These are phyloP conservation scores for Cryptosporidium baileyi DNA, from an alignment of 169 alveolate species.

Conservation along the genomic window DNA sequence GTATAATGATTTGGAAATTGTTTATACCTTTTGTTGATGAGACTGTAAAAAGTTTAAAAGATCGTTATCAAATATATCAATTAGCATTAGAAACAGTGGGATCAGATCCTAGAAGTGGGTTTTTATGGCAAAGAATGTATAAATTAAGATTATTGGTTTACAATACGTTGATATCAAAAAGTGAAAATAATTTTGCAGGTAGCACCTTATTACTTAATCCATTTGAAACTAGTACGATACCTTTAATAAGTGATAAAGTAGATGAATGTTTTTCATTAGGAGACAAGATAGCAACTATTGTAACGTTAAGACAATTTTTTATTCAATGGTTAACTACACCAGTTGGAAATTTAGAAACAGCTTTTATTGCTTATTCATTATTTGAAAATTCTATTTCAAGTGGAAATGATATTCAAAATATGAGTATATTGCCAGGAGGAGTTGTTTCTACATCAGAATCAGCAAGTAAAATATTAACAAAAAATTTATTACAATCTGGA, in stretches of 20 bases:
- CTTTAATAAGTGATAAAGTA: constrained; percentile 2
- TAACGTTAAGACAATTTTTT: constrained; percentile 46
- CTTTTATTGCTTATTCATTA: constrained; percentile 61
- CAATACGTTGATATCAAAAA: constrained; percentile 45
- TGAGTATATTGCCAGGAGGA: background rate
- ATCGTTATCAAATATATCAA: constrained; percentile 39
- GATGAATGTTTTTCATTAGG: constrained; percentile 52
- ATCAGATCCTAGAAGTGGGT: constrained; percentile 64
- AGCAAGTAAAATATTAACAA: constrained; percentile 40
- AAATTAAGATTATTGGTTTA: constrained; percentile 43
- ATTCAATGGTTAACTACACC: constrained; percentile 66
- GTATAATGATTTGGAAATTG: constrained; percentile 61
- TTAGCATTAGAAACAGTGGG: constrained; percentile 53
- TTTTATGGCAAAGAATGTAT: constrained; percentile 64
- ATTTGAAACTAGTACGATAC: constrained; percentile 64
- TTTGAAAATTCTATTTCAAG: constrained; percentile 54
- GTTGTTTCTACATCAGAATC: constrained; percentile 30
- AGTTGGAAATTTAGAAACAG: constrained; percentile 61
- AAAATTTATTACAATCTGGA: constrained; percentile 48
- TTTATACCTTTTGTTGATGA: constrained; percentile 49
- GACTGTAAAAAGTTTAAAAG: constrained; percentile 10
- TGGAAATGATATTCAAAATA: background rate
- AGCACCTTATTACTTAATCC: constrained; percentile 47
- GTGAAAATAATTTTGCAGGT: constrained; percentile 24
- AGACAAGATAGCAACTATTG: constrained; percentile 50